Percentiles rank a stretch among this genome's conserved stretches.
Evolutionary conservation across 139 green algal genomes (phyloP).

Genomic region (Chlorella sorokiniana): DNA sequence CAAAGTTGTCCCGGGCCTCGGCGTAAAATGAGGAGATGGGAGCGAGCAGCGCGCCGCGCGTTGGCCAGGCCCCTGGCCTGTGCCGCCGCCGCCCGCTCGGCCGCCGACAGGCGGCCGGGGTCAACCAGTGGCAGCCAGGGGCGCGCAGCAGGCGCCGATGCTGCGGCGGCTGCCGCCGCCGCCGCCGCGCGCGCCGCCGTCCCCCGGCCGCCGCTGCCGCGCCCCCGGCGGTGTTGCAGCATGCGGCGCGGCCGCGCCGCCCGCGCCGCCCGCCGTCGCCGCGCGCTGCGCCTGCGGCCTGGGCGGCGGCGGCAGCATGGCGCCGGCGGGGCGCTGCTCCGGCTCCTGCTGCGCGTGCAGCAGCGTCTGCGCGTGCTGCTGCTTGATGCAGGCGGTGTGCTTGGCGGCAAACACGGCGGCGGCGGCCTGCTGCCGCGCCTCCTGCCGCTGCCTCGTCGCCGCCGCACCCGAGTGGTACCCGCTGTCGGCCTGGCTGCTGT

Average conservation of each 20-base stretch:
- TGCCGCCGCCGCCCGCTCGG: background rate
- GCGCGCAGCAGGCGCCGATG: background rate
- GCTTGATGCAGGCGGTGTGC: constrained; percentile 34
- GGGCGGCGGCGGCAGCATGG: constrained; percentile 22
- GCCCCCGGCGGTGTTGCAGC: background rate
- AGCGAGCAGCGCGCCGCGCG: constrained; percentile 4
- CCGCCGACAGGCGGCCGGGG: background rate
- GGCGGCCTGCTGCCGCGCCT: constrained; percentile 18
- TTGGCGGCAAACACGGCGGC: constrained; percentile 22
- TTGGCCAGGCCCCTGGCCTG: constrained; percentile 12
- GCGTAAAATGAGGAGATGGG: constrained; percentile 11
- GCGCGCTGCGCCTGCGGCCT: background rate
- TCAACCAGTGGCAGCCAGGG: constrained; percentile 20
- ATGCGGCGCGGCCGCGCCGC: background rate
- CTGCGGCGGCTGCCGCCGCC: background rate
- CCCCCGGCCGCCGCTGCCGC: background rate
- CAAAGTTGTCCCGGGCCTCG: constrained; percentile 20
- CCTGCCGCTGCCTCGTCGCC: background rate
- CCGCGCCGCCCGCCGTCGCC: background rate
- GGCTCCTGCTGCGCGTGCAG: constrained; percentile 10
- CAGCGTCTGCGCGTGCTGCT: constrained; percentile 21
- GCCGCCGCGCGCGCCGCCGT: background rate
- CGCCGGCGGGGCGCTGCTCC: background rate
- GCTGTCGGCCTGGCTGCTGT: constrained; percentile 19
- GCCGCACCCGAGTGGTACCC: background rate